A percentile compares a stretch with the other conserved stretches of the same genome.
Conservation (phyloP, 164 flowering plant genomes). For the Aristolochia californica region DNA sequence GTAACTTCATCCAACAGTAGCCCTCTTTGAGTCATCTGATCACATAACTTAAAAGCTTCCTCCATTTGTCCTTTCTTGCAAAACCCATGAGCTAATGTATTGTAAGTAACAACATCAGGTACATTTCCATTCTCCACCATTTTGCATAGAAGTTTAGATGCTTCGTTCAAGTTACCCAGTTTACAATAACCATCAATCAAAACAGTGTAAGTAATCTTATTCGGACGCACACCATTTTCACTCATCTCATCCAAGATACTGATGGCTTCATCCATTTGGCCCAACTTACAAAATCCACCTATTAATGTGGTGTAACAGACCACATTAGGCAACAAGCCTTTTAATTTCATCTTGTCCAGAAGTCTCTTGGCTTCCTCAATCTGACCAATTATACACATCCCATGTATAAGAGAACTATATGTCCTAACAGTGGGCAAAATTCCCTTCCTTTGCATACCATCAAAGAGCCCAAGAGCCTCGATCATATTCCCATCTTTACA, state of each 20-base stretch:
- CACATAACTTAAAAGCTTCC: constrained; percentile 37
- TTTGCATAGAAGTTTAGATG: constrained; percentile 36
- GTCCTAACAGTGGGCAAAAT: constrained; percentile 41
- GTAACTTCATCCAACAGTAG: constrained; percentile 37
- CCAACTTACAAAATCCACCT: constrained; percentile 56
- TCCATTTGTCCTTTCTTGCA: constrained; percentile 39
- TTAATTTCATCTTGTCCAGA: constrained; percentile 46
- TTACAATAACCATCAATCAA: constrained; percentile 55
- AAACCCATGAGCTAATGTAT: constrained; percentile 32
- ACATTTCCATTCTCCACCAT: constrained; percentile 45
- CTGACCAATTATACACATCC: constrained; percentile 38
- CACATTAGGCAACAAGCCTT: constrained; percentile 51
- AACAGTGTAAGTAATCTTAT: constrained; percentile 57
- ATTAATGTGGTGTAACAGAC: constrained; percentile 60
- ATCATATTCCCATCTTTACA: constrained; percentile 37
- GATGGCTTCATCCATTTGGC: constrained; percentile 47
- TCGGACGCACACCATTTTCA: constrained; percentile 32
- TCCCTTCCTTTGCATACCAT: constrained; percentile 56
- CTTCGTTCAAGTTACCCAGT: constrained; percentile 33
- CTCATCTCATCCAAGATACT: constrained; percentile 42
- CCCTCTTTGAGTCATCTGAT: constrained; percentile 33
- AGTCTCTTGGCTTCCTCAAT: constrained; percentile 38
- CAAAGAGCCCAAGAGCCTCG: constrained; percentile 35
- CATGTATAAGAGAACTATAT: constrained; percentile 54
- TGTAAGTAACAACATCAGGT: constrained; percentile 66